Conservation (phyloP, 805 yeast genomes). For the Ogataea ganodermae region DNA sequence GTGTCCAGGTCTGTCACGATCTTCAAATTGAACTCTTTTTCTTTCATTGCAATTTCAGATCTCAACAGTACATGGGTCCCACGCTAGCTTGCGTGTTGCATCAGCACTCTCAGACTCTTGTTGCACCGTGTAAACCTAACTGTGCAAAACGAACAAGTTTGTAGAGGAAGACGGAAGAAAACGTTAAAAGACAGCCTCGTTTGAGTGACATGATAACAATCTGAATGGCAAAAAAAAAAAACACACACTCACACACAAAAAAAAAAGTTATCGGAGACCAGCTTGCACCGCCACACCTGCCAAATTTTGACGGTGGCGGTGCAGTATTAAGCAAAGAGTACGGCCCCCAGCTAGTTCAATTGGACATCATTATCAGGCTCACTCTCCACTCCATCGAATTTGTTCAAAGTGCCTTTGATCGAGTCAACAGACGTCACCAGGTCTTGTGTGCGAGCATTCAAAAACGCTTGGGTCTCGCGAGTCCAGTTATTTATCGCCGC, state of each 20-base stretch:
- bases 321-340: background rate
- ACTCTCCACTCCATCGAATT: constrained; percentile 9
- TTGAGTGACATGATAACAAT: background rate
- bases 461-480: constrained; percentile 16
- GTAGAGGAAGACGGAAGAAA: background rate
- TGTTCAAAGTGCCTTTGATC: constrained; percentile 24
- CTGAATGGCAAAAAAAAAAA: constrained; percentile 1
- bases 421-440: constrained; percentile 23
- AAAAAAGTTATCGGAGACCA: background rate
- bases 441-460: constrained; percentile 19
- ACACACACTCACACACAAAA: background rate
- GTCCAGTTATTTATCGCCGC: constrained; percentile 23
- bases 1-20: constrained; percentile 54
- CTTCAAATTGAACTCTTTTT: constrained; percentile 38
- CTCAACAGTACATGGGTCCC: background rate
- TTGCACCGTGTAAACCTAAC: no score
- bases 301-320: background rate
- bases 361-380: background rate
- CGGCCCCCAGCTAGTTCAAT: background rate
- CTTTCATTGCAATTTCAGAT: background rate
- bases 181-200: background rate
- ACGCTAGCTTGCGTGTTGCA: background rate
- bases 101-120: background rate
- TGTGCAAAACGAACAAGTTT: no score
- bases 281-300: constrained; percentile 2